Percentiles rank a stretch among this genome's conserved stretches.
Conservation (phyloP, 371 early-diverging fungal species). For the Mortierella sp. region DNA sequence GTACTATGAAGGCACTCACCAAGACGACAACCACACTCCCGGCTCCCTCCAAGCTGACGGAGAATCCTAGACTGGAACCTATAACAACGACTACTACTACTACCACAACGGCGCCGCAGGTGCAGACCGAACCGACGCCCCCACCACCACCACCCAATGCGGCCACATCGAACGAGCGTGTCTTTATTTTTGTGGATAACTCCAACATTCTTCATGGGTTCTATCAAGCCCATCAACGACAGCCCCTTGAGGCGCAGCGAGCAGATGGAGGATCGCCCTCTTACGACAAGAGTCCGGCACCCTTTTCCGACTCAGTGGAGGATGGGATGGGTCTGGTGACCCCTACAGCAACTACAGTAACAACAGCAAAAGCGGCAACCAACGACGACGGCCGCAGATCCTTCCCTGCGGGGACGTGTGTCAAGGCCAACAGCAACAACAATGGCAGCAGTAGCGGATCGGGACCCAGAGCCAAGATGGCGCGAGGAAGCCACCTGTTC, state of each 20-base stretch:
- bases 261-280: not conserved
- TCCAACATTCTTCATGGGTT: conserved; percentile 60
- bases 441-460: not conserved
- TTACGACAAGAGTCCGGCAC: not conserved
- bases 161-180: conserved; percentile 12
- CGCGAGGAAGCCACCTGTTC: conserved; percentile 12
- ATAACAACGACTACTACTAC: not conserved
- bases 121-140: not conserved
- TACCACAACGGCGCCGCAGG: not conserved
- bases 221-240: conserved; percentile 34
- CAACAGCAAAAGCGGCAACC: not conserved
- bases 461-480: conserved; percentile 25
- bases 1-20: not conserved
- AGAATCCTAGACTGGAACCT: not conserved
- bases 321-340: not conserved
- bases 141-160: not conserved
- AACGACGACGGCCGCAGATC: not conserved
- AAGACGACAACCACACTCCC: not conserved
- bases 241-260: conserved; percentile 4
- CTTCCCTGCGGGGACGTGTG: not conserved
- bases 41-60: not conserved
- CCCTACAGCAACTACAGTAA: not conserved
- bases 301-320: not conserved
- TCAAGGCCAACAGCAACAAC: not conserved
- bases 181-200: conserved; percentile 61